Percentiles rank a stretch among this genome's conserved stretches.
Evolutionary conservation across 164 flowering plant genomes (phyloP).

Genomic region (Dillenia turbinata): DNA sequence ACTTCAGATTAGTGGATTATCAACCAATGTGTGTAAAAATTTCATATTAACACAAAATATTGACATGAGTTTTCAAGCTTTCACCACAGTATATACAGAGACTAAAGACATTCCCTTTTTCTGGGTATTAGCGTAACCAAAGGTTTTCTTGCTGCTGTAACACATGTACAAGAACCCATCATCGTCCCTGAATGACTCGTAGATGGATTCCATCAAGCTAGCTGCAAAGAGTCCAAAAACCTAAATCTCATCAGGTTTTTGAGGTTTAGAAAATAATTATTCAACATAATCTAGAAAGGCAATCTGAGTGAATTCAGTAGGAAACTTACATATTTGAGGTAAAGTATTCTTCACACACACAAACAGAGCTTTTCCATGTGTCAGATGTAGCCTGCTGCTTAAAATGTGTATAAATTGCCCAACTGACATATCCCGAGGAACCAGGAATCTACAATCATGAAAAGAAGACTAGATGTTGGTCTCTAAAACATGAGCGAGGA

Average conservation of each 20-base stretch:
- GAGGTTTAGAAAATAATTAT: too few relatives aligned
- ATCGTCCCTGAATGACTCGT: constrained; percentile 66
- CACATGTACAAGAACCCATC: constrained; percentile 89
- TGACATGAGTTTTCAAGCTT: too few relatives aligned
- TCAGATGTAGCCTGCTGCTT: constrained; percentile 68
- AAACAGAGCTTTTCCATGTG: constrained; percentile 92
- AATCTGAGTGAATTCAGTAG: neutral
- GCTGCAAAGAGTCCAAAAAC: constrained; percentile 38
- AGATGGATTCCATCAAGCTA: constrained; percentile 52
- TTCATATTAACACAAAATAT: too few relatives aligned
- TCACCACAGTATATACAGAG: too few relatives aligned
- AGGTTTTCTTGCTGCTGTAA: constrained; percentile 92
- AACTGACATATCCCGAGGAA: constrained; percentile 93
- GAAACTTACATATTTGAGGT: constrained; percentile 78
- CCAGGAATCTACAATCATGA: constrained; percentile 52
- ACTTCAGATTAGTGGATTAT: too few relatives aligned
- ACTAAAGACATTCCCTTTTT: too few relatives aligned
- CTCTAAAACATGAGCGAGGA: too few relatives aligned
- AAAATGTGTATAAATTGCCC: constrained; percentile 91
- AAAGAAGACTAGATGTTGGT: neutral
- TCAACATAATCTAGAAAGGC: neutral
- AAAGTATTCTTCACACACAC: constrained; percentile 83
- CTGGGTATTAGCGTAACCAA: constrained; percentile 30
- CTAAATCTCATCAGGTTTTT: neutral
- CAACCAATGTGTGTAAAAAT: too few relatives aligned